These are phyloP conservation scores for Diaporthe sp. DNA, from an alignment of 2,329 filamentous ascomycete species.

Conservation along the genomic window DNA sequence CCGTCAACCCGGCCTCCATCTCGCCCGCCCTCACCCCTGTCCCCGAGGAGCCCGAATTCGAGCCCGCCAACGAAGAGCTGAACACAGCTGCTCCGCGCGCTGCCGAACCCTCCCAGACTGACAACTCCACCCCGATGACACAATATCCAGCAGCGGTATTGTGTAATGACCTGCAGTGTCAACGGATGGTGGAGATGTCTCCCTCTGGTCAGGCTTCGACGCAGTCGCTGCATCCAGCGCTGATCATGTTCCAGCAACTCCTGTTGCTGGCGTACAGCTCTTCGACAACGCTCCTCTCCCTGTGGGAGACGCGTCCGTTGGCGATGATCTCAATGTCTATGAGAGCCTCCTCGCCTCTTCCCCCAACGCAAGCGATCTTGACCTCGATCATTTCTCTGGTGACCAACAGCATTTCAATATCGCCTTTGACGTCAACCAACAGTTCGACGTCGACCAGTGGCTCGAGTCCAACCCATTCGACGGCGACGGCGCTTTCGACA, in stretches of 20 bases:
- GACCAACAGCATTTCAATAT: constrained; percentile 56
- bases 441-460: constrained; percentile 69
- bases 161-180: constrained; percentile 99
- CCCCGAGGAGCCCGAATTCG: constrained; percentile 56
- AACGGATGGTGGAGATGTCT: constrained; percentile 76
- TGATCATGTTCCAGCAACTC: constrained; percentile 66
- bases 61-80: constrained; percentile 47
- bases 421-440: constrained; percentile 58
- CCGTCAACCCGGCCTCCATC: constrained; percentile 73
- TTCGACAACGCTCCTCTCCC: constrained; percentile 74
- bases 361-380: constrained; percentile 75
- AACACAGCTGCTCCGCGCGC: constrained; percentile 46
- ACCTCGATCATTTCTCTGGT: constrained; percentile 77
- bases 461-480: constrained; percentile 58
- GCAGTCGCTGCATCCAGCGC: constrained; percentile 57
- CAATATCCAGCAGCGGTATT: constrained; percentile 99
- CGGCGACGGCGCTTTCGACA: constrained; percentile 65
- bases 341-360: constrained; percentile 83
- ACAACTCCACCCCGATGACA: constrained; percentile 84
- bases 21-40: constrained; percentile 70
- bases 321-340: constrained; percentile 82
- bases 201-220: constrained; percentile 60
- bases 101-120: constrained; percentile 46
- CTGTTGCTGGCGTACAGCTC: constrained; percentile 75
- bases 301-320: constrained; percentile 74